Evolutionary conservation across 257 asterid species (phyloP).

Genomic region (Capsicum pubescens): DNA sequence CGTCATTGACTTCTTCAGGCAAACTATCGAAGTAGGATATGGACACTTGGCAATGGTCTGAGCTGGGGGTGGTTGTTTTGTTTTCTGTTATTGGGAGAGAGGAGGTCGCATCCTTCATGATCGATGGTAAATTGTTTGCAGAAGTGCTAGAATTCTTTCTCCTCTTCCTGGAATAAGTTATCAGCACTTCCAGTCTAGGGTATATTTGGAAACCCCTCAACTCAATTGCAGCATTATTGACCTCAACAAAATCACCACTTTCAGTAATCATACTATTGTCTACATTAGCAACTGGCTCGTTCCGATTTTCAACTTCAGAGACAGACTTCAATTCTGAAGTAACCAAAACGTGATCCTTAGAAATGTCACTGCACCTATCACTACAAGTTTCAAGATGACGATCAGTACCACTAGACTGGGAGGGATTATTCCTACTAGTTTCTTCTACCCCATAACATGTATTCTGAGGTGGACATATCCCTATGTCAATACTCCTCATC

Average conservation of each 20-base stretch:
- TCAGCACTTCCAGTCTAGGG: conserved; percentile 4
- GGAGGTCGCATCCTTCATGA: background rate
- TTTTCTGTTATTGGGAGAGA: conserved; percentile 18
- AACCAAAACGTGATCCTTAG: conserved; percentile 3
- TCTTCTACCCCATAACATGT: conserved; percentile 15
- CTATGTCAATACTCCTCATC: conserved; percentile 19
- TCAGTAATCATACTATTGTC: conserved; percentile 21
- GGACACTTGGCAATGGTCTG: conserved; percentile 23
- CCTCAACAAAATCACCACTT: conserved; percentile 9
- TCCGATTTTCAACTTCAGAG: conserved; percentile 21
- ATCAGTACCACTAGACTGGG: background rate
- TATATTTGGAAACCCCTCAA: background rate
- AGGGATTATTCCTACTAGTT: conserved; percentile 4
- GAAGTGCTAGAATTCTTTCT: conserved; percentile 30
- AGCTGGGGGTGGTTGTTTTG: background rate
- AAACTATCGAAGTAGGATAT: conserved; percentile 31
- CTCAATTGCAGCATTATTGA: conserved; percentile 16
- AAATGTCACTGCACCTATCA: conserved; percentile 19
- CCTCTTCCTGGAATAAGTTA: conserved; percentile 30
- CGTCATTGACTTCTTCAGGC: conserved; percentile 40
- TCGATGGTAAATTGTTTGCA: conserved; percentile 9
- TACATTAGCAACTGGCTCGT: background rate
- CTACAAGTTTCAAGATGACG: background rate
- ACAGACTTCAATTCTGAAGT: background rate
- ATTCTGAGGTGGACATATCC: background rate